Evolutionary conservation across 805 yeast species (phyloP), one percentile per base, ranked within the genome.

Genomic region (Hanseniaspora lindneri): DNA sequence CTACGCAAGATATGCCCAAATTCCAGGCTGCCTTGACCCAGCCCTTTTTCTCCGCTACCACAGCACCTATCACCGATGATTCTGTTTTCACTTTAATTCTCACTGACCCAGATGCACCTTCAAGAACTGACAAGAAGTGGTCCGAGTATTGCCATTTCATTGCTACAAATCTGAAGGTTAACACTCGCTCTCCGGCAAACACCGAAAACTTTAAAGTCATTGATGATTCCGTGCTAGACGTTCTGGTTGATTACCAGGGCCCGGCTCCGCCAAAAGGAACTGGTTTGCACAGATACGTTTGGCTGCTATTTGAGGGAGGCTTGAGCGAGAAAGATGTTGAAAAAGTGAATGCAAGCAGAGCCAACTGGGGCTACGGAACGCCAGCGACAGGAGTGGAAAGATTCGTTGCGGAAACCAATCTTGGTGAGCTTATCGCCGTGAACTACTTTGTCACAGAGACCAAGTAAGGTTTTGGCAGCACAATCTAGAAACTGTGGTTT

Each of bases 51-150:
- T 72, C 54, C 66, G 46, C 47, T 23, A 41, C 53, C 14, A 32
- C 47, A n/a, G 17, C 10, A 8, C 39, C 20, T 17, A 54, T 60
- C 16, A 24, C 21, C 14, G 64, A 62, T 37, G 53, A 58, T 16
- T 66, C 68, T 33, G 65, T 72, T 44, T 87, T 82, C 66, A 77
- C 92, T 10, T 66, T 88, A 54, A 83, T 83, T 2, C 56, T 87
- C 54, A 88, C 96, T 7, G 96, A 87, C 63, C 96, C 96, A 1
- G 96, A 87, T 68, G 96, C 96, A 7, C 96, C 96, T 13, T 75
- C 87, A 3, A 73, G 77, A 55, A 71, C 74, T 2, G 95, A 87
- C 62, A 77, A 80, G 59, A 84, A 79, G 60, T 86, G 94, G 94
- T 80, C 92, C 2, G 95, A 87, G 64, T 87, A 70, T 61, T 77